Evolutionary conservation across 805 yeast genomes (phyloP).

Genomic region (Priceomyces castillae): DNA sequence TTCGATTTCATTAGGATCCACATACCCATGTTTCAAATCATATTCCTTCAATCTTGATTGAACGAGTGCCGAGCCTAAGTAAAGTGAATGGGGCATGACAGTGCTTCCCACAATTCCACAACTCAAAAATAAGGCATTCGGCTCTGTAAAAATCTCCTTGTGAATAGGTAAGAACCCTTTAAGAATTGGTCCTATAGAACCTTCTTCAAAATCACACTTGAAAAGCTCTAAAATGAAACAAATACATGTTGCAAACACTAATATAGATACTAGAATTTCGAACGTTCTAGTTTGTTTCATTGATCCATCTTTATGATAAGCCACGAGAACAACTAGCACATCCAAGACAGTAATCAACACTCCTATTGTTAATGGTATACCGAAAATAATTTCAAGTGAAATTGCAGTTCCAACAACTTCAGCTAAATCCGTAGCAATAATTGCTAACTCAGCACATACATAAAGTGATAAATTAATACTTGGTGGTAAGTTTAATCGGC

Average conservation of each 20-base stretch:
- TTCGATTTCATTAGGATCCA: conserved; percentile 5
- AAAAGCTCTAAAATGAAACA: conserved; percentile 80
- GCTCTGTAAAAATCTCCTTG: conserved; percentile 39
- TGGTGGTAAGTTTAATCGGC: conserved; percentile 69
- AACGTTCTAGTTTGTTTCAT: conserved; percentile 73
- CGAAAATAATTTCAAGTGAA: conserved; percentile 78
- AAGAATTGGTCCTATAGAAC: conserved; percentile 41
- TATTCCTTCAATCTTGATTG: conserved; percentile 43
- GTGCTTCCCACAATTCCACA: conserved; percentile 48
- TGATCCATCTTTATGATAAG: conserved; percentile 83
- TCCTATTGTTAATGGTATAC: conserved; percentile 78
- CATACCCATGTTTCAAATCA: conserved; percentile 33
- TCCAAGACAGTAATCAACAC: conserved; percentile 83
- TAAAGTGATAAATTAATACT: conserved; percentile 62
- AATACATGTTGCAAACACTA: conserved; percentile 78
- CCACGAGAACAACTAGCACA: conserved; percentile 80
- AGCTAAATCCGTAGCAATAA: conserved; percentile 93
- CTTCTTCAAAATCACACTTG: conserved; percentile 53
- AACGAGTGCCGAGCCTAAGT: conserved; percentile 43
- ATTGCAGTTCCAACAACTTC: conserved; percentile 98
- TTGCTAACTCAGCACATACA: conserved; percentile 82
- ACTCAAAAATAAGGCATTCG: conserved; percentile 42
- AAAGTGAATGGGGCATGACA: conserved; percentile 47
- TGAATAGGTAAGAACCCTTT: conserved; percentile 69
- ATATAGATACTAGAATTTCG: conserved; percentile 73